These are phyloP conservation scores for Amyloporia xantha DNA, from an alignment of 768 basidiomycete genomes.

Conservation along the genomic window DNA sequence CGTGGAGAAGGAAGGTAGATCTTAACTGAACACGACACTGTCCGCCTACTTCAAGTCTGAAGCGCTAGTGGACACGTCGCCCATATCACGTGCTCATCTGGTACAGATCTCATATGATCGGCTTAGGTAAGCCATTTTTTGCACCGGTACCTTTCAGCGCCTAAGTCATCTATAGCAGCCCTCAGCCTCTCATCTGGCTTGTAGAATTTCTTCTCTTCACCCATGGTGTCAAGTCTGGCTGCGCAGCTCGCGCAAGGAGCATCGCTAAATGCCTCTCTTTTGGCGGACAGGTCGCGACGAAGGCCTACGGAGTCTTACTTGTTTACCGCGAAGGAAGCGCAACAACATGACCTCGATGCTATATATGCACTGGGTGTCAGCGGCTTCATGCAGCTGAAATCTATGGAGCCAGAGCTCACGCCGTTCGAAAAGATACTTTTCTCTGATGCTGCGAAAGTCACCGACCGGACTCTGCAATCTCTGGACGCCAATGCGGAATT, in stretches of 20 bases:
- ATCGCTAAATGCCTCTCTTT: conserved; percentile 71
- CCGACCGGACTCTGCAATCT: conserved; percentile 74
- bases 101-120: neutral
- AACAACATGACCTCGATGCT: conserved; percentile 81
- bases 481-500: conserved; percentile 57
- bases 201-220: neutral
- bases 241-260: conserved; percentile 71
- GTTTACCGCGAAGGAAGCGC: conserved; percentile 76
- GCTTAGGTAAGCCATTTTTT: neutral
- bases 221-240: conserved; percentile 69
- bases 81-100: neutral
- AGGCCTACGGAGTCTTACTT: conserved; percentile 77
- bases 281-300: conserved; percentile 58
- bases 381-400: conserved; percentile 65
- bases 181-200: too few relatives aligned
- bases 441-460: conserved; percentile 64
- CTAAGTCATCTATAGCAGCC: too few relatives aligned
- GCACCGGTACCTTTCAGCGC: neutral
- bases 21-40: too few relatives aligned
- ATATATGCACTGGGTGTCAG: conserved; percentile 77
- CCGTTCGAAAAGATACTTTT: conserved; percentile 70
- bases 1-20: neutral
- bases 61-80: too few relatives aligned
- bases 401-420: conserved; percentile 51
- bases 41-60: too few relatives aligned